Evolutionary conservation across 805 yeast species (phyloP), one percentile per base, ranked within the genome.

Genomic region (Barnettozyma siamensis): DNA sequence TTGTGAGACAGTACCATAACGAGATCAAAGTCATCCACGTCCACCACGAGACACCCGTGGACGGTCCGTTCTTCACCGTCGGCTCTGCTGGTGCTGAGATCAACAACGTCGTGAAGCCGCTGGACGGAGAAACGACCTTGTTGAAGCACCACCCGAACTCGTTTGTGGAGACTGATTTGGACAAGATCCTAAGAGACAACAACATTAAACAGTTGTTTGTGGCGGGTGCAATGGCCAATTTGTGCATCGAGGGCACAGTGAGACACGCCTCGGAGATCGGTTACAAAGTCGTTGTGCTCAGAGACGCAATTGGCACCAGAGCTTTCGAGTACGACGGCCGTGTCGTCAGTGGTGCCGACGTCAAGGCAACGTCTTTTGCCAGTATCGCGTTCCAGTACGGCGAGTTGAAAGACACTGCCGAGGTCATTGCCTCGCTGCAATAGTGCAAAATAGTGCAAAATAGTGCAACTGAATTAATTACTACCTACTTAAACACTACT

Each of bases 141-240:
- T 41, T 44, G 4, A 51, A 51, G 24, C 19, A 27, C 11, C 24
- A 38, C 10, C 52, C 52, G 32, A 49, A 51, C 23, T 37, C 55
- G 0, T 51, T 48, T 21, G 21, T 33, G 17, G 42, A 34, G 2
- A 51, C 55, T 4, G 37, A 44, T n/a, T 32, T 51, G 11, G 24
- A 41, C 11, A 38, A 45, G 20, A 13, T 44, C 10, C 37, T 51
- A 19, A 33, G 44, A 24, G 9, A 17, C 4, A 26, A 42, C 7
- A 40, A 37, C 1, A 36, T 51, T 34, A 38, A 42, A 9, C 36
- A 37, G 7, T 24, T 49, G 7, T 37, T 43, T 19, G 24, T 51
- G 7, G 33, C 46, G 19, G 54, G 55, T 37, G 50, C 54, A 5
- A 49, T 48, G 52, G 42, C 54, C 2, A 50, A 49, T 13, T 32